Conservation (phyloP, 306 rosid species). For the Cicer yamashitae region DNA sequence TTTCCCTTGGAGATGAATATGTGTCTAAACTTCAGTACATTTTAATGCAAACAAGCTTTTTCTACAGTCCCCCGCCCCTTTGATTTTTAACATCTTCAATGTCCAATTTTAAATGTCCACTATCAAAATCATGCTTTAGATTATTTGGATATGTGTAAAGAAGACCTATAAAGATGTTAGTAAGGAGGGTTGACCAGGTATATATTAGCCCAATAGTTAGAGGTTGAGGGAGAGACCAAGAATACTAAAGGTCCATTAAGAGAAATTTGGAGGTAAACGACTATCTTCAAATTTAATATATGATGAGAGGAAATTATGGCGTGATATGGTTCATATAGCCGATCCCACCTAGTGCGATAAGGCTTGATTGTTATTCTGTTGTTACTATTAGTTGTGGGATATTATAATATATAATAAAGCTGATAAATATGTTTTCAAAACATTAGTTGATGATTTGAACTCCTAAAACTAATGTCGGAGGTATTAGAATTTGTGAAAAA, state of each 20-base stretch:
- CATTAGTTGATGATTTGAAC: background rate
- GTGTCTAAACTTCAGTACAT: background rate
- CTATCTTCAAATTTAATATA: background rate
- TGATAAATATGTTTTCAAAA: background rate
- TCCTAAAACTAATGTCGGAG: background rate
- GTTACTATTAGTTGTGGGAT: slow-evolving; percentile 3
- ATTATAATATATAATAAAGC: background rate
- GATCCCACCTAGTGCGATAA: background rate
- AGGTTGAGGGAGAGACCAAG: background rate
- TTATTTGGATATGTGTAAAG: background rate
- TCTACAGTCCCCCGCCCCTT: background rate
- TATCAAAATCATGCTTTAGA: background rate
- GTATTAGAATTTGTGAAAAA: background rate
- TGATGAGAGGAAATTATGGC: background rate
- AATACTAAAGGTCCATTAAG: slow-evolving; percentile 8
- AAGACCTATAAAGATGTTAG: background rate
- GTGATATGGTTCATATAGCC: background rate
- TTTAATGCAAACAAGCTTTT: background rate
- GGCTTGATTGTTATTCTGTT: background rate
- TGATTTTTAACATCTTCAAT: background rate
- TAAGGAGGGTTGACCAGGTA: background rate
- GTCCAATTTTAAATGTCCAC: background rate
- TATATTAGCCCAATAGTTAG: background rate
- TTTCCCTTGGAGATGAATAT: background rate
- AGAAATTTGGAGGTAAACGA: background rate